These are phyloP conservation scores for Phytophthora sansomeana DNA, from an alignment of 352 stramenopile species.

Conservation along the genomic window DNA sequence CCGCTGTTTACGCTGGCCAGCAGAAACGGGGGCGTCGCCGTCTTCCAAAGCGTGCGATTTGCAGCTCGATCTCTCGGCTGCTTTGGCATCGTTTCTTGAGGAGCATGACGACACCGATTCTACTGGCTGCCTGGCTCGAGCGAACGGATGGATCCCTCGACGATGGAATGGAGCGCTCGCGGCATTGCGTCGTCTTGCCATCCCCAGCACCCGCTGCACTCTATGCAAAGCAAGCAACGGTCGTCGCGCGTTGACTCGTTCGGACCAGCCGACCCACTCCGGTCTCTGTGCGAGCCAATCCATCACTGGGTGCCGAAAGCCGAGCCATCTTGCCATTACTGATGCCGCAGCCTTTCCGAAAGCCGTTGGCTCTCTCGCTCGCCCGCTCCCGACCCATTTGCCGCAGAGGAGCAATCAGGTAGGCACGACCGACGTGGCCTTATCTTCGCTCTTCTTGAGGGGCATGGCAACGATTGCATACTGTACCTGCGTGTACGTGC, in stretches of 20 bases:
- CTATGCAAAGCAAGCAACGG: neutral
- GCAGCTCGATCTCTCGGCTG: conserved; percentile 1
- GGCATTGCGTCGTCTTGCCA: conserved; percentile 10
- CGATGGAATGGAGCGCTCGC: neutral
- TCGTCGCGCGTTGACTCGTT: too few species aligned
- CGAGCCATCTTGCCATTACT: conserved; percentile 30
- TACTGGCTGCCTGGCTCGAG: neutral
- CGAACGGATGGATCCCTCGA: too few species aligned
- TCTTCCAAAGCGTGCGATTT: conserved; percentile 14
- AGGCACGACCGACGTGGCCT: neutral
- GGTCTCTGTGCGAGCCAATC: conserved; percentile 26
- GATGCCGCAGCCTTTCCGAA: conserved; percentile 14
- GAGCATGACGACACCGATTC: neutral
- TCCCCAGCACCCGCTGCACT: neutral
- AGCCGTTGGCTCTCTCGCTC: conserved; percentile 14
- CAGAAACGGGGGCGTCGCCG: conserved; percentile 10
- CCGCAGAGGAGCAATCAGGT: conserved; percentile 17
- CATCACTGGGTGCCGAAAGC: conserved; percentile 25
- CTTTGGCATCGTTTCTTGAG: neutral
- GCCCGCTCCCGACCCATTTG: conserved; percentile 17
- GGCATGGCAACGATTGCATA: neutral
- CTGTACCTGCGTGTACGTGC: too few species aligned
- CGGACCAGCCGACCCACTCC: too few species aligned
- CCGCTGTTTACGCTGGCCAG: conserved; percentile 2
- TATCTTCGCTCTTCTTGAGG: neutral